Evolutionary conservation across 2,329 filamentous ascomycete genomes (phyloP).

Genomic region (Colletotrichum orbiculare): DNA sequence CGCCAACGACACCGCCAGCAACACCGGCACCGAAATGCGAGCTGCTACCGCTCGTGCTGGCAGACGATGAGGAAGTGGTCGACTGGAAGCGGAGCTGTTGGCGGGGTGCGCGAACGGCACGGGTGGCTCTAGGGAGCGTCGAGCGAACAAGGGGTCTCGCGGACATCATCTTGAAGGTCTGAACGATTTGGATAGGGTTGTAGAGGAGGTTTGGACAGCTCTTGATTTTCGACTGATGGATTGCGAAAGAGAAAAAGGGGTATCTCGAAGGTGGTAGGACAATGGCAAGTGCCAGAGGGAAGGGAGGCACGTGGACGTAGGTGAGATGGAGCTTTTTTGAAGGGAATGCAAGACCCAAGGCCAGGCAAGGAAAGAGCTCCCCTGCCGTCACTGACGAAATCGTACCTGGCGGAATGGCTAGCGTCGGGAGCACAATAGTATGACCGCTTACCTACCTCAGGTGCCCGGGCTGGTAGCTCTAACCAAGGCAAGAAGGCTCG

Average conservation of each 20-base stretch:
- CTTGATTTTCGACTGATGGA: not conserved
- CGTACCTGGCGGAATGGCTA: not conserved
- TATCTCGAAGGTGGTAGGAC: slow-evolving; percentile 2
- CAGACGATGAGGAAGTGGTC: slow-evolving; percentile 45
- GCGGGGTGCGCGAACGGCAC: slow-evolving; percentile 41
- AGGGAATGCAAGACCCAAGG: not conserved
- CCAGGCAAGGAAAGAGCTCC: not conserved
- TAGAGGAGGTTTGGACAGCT: not conserved
- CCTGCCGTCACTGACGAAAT: too few species aligned
- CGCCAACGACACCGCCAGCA: slow-evolving; percentile 57
- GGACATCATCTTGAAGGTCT: slow-evolving; percentile 43
- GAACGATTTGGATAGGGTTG: not conserved
- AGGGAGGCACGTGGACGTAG: not conserved
- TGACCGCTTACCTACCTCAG: too few species aligned
- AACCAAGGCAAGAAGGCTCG: slow-evolving; percentile 7
- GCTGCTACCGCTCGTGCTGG: slow-evolving; percentile 38
- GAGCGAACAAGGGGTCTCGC: slow-evolving; percentile 45
- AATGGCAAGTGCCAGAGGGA: not conserved
- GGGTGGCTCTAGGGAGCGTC: slow-evolving; percentile 42
- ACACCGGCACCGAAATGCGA: slow-evolving; percentile 54
- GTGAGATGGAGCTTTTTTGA: slow-evolving; percentile 20
- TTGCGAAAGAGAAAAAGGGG: not conserved
- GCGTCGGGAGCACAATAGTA: not conserved
- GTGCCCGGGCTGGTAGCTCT: not conserved
- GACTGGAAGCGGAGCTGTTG: slow-evolving; percentile 55